Evolutionary conservation across 2,329 filamentous ascomycete species (phyloP).

Genomic region (Cladobotryum protrusum): DNA sequence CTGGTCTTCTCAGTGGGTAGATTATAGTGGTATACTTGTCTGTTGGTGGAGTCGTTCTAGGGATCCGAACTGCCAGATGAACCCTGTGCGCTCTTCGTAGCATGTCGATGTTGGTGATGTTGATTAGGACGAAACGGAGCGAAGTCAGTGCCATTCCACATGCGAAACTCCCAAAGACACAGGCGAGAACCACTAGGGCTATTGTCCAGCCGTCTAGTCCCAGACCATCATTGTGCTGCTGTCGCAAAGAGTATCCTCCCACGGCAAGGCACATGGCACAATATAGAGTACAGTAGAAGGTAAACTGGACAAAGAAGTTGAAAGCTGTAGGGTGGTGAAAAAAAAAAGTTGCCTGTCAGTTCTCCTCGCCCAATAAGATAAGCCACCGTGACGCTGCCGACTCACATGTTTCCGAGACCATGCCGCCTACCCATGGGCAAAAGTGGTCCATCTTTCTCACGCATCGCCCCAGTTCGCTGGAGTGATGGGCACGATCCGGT

Average conservation of each 20-base stretch:
- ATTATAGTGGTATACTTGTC: conserved; percentile 46
- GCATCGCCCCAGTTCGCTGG: conserved; percentile 72
- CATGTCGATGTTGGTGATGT: conserved; percentile 80
- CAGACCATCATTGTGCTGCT: conserved; percentile 39
- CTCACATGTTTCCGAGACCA: conserved; percentile 73
- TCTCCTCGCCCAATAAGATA: not conserved
- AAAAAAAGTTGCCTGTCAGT: no score
- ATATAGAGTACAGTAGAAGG: conserved; percentile 63
- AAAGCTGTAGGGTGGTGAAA: conserved; percentile 46
- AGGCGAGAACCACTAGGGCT: conserved; percentile 58
- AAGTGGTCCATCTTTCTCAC: conserved; percentile 92
- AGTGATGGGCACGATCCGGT: conserved; percentile 81
- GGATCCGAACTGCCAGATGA: conserved; percentile 69
- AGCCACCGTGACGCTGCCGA: conserved; percentile 5
- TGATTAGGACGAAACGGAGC: conserved; percentile 61
- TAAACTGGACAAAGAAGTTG: conserved; percentile 91
- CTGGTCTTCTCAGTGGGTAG: conserved; percentile 45
- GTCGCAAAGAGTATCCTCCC: conserved; percentile 56
- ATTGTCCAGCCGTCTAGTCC: conserved; percentile 55
- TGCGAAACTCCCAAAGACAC: conserved; percentile 75
- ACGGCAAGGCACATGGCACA: conserved; percentile 59
- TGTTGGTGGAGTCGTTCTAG: conserved; percentile 38
- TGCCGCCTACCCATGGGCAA: conserved; percentile 94
- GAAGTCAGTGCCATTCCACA: conserved; percentile 70
- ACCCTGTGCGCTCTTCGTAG: conserved; percentile 58